These are phyloP conservation scores for Vachellia collinsii DNA, from an alignment of 306 rosid species.

Conservation along the genomic window DNA sequence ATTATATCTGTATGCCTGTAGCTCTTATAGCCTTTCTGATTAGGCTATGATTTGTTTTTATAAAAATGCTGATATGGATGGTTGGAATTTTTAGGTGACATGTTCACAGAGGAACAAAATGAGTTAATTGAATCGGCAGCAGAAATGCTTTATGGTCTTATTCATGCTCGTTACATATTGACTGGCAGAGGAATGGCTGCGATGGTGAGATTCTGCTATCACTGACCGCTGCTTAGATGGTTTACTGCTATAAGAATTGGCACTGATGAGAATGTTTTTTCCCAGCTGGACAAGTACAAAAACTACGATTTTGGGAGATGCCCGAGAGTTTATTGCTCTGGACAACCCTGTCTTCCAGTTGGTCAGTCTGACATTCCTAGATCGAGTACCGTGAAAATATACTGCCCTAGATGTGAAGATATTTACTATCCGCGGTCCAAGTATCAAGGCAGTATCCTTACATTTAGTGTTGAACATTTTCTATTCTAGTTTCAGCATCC, in stretches of 20 bases:
- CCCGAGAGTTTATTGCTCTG: constrained; percentile 97
- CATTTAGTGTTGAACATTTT: constrained; percentile 18
- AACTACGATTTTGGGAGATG: constrained; percentile 97
- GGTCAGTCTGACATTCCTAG: constrained; percentile 98
- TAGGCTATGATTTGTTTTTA: constrained; percentile 16
- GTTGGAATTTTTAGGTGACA: constrained; percentile 67
- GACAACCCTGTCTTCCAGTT: constrained; percentile 99
- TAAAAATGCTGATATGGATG: constrained; percentile 3
- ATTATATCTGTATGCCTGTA: constrained; percentile 5
- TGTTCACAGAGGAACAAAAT: constrained; percentile 97
- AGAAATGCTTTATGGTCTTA: constrained; percentile 96
- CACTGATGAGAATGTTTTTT: constrained; percentile 22
- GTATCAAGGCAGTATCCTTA: constrained; percentile 99
- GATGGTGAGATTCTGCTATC: constrained; percentile 60
- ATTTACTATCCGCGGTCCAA: constrained; percentile 96
- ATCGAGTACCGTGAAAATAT: constrained; percentile 93
- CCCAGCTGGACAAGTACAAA: constrained; percentile 91
- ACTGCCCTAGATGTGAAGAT: constrained; percentile 97
- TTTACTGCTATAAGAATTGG: not conserved
- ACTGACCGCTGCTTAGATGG: not conserved
- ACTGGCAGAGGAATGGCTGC: constrained; percentile 97
- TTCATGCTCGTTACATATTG: constrained; percentile 89
- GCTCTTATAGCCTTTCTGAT: not conserved
- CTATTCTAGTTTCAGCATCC: not conserved
- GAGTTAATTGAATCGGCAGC: constrained; percentile 98